phyloP scores from a whole-genome alignment of 495 filamentous ascomycete species.

The Annulohypoxylon nitens region DNA sequence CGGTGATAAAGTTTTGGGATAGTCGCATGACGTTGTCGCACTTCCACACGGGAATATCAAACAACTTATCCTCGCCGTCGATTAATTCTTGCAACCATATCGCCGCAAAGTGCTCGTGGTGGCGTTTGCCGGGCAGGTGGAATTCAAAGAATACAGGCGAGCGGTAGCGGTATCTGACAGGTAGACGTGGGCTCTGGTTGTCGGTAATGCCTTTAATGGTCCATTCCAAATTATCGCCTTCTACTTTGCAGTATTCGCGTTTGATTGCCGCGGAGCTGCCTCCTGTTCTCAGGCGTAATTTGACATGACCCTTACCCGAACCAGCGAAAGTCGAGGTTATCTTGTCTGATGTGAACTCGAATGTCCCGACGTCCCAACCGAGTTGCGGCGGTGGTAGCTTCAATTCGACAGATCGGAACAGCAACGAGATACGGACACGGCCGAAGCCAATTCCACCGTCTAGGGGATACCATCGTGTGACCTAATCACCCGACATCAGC shows the following conservation, averaged over 20 bases:
- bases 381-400: constrained; percentile 83
- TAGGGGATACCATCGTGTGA: constrained; percentile 69
- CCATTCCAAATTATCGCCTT: constrained; percentile 75
- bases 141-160: constrained; percentile 92
- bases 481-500: constrained; percentile 26
- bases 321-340: constrained; percentile 72
- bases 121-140: constrained; percentile 73
- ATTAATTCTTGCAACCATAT: constrained; percentile 88
- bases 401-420: constrained; percentile 89
- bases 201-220: constrained; percentile 71
- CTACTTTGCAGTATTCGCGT: constrained; percentile 67
- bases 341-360: constrained; percentile 80
- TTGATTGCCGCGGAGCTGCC: constrained; percentile 81
- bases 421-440: constrained; percentile 86
- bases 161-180: constrained; percentile 89
- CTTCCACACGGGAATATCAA: constrained; percentile 89
- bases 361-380: constrained; percentile 91
- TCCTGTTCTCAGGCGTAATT: constrained; percentile 85
- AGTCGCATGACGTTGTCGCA: constrained; percentile 79
- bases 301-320: constrained; percentile 73
- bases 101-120: constrained; percentile 78
- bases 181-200: constrained; percentile 73
- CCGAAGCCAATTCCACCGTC: constrained; percentile 81
- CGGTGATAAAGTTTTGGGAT: constrained; percentile 91
- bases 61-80: constrained; percentile 79